Evolutionary conservation across 73 alveolate species (phyloP).

Genomic region (Breviolum minutum): DNA sequence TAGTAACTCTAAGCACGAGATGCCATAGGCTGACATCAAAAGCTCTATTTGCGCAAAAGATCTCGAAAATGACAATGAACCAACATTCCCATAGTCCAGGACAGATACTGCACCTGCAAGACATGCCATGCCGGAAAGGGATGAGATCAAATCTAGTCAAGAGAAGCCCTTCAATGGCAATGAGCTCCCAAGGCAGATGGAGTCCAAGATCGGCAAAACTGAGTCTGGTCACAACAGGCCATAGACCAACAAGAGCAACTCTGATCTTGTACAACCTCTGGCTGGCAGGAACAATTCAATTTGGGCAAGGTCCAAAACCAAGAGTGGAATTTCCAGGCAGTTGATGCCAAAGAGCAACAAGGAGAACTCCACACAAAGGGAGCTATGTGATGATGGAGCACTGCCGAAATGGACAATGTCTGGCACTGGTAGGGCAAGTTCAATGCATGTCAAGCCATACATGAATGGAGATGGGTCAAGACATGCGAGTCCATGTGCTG

Average conservation of each 20-base stretch:
- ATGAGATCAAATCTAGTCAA: neutral
- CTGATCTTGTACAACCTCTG: neutral
- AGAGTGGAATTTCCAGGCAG: neutral
- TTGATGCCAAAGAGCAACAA: slow-evolving; percentile 31
- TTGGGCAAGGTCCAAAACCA: neutral
- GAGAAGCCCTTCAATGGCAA: neutral
- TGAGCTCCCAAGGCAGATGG: neutral
- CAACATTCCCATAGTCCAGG: slow-evolving; percentile 22
- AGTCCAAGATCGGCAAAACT: neutral
- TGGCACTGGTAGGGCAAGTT: neutral
- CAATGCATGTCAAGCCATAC: slow-evolving; percentile 42
- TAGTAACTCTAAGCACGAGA: neutral
- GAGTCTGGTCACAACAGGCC: slow-evolving; percentile 23
- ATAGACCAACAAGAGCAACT: neutral
- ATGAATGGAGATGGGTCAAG: neutral
- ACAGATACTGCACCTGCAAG: neutral
- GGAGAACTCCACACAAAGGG: neutral
- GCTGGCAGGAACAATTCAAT: neutral
- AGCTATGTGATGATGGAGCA: neutral
- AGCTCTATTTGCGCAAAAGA: neutral
- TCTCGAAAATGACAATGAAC: neutral
- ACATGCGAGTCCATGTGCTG: neutral
- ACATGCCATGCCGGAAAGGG: neutral
- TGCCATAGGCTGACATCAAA: neutral
- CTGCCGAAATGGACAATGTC: slow-evolving; percentile 2